Conservation (phyloP, 2,329 filamentous ascomycete genomes). For the Geosmithia flava region DNA sequence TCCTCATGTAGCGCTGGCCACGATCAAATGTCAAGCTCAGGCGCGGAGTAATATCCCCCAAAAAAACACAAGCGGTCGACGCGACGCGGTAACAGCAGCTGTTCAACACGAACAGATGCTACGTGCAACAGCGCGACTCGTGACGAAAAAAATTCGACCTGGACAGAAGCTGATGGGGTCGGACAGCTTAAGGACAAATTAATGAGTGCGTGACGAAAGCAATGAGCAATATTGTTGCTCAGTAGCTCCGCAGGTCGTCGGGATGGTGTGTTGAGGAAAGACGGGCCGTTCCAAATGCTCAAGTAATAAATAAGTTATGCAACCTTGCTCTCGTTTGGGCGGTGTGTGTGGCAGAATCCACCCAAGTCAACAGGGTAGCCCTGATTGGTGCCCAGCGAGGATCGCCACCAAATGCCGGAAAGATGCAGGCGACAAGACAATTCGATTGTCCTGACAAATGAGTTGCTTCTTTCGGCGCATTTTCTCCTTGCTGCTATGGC, state of each 20-base stretch:
- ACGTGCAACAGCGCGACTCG: not conserved
- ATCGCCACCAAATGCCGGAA: not conserved
- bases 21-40: not conserved
- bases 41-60: not conserved
- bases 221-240: not conserved
- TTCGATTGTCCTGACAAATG: not conserved
- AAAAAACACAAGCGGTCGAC: not conserved
- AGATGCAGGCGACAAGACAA: not conserved
- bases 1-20: not conserved
- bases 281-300: not conserved
- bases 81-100: not conserved
- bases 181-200: not conserved
- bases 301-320: not conserved
- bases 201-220: not conserved
- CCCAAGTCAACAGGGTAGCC: not conserved
- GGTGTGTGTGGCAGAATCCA: constrained; percentile 1
- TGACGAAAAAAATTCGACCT: not conserved
- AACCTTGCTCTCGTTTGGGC: not conserved
- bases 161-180: not conserved
- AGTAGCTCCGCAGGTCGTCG: not conserved
- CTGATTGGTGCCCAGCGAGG: not conserved
- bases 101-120: not conserved
- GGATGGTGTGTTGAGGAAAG: not conserved
- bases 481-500: no score
- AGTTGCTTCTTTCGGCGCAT: no score